Evolutionary conservation across 768 basidiomycete genomes (phyloP).

Genomic region (Tephrocybe sp.): DNA sequence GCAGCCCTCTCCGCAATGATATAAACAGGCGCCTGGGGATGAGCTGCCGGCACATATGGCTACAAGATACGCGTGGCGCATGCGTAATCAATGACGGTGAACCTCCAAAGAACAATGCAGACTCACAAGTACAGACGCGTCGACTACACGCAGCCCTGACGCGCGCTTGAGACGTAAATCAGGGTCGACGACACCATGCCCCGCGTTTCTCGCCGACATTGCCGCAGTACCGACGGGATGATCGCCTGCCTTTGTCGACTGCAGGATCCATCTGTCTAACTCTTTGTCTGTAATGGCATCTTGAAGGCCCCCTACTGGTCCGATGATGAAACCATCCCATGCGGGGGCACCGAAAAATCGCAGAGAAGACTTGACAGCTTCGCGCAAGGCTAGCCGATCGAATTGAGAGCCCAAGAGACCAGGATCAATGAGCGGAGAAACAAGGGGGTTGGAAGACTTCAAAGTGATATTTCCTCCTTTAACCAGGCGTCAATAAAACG

Average conservation of each 20-base stretch:
- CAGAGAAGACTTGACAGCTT: constrained; percentile 18
- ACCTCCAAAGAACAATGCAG: not conserved
- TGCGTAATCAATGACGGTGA: not conserved
- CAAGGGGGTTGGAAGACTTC: constrained; percentile 41
- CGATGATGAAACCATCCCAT: constrained; percentile 23
- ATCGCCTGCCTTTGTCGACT: constrained; percentile 18
- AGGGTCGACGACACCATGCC: constrained; percentile 26
- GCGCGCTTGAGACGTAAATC: constrained; percentile 27
- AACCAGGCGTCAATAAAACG: not conserved
- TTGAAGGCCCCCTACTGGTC: constrained; percentile 14
- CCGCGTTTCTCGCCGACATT: constrained; percentile 19
- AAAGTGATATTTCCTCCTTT: constrained; percentile 29
- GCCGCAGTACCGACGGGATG: constrained; percentile 9
- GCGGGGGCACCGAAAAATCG: constrained; percentile 18
- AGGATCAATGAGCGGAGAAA: constrained; percentile 44
- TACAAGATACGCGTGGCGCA: not conserved
- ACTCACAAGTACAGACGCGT: constrained; percentile 27
- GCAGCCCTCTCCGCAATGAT: constrained; percentile 19
- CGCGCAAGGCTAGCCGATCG: constrained; percentile 20
- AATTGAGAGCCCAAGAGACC: constrained; percentile 32
- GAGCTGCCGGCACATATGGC: constrained; percentile 20
- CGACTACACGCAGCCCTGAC: constrained; percentile 28
- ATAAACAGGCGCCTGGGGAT: constrained; percentile 22
- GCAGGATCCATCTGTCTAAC: not conserved
- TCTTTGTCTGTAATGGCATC: constrained; percentile 18